Evolutionary conservation across 2,329 filamentous ascomycete genomes (phyloP).

Genomic region (Byssothecium circinans): DNA sequence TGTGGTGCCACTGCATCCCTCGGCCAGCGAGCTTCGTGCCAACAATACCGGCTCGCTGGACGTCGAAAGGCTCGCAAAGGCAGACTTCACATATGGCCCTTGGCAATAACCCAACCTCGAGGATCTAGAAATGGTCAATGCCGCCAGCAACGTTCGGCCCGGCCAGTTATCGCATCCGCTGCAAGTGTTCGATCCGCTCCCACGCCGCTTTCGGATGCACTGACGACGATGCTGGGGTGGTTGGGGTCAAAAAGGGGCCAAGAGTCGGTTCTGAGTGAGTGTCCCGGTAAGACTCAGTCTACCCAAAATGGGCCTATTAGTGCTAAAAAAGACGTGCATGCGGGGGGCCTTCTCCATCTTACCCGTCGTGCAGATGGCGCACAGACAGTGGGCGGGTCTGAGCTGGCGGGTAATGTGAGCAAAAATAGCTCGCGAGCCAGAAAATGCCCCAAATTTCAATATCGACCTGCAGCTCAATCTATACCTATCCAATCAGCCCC

Average conservation of each 20-base stretch:
- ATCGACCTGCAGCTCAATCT: slow-evolving; percentile 28
- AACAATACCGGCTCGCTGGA: slow-evolving; percentile 20
- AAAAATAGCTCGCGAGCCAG: slow-evolving; percentile 43
- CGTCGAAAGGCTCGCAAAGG: slow-evolving; percentile 3
- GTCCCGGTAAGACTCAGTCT: slow-evolving; percentile 26
- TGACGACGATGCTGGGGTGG: slow-evolving; percentile 21
- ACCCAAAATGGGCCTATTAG: slow-evolving; percentile 32
- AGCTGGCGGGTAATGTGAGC: slow-evolving; percentile 40
- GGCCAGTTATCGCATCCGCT: slow-evolving; percentile 45
- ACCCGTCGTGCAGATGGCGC: neutral
- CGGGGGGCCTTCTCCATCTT: neutral
- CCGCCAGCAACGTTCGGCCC: slow-evolving; percentile 42
- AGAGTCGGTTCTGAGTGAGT: slow-evolving; percentile 11
- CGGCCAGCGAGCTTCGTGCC: slow-evolving; percentile 25
- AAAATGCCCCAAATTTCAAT: slow-evolving; percentile 41
- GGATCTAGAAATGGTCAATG: slow-evolving; percentile 40
- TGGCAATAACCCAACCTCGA: slow-evolving; percentile 36
- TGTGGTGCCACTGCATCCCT: slow-evolving; percentile 16
- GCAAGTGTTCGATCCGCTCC: slow-evolving; percentile 38
- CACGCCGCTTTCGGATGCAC: slow-evolving; percentile 28
- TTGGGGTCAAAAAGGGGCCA: slow-evolving; percentile 24
- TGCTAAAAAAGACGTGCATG: slow-evolving; percentile 37
- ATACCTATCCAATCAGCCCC: slow-evolving; percentile 34
- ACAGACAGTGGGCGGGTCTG: slow-evolving; percentile 8
- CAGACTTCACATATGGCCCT: slow-evolving; percentile 23